These are phyloP conservation scores for Fusarium papillatum DNA, from an alignment of 2,329 filamentous ascomycete genomes.

Conservation along the genomic window DNA sequence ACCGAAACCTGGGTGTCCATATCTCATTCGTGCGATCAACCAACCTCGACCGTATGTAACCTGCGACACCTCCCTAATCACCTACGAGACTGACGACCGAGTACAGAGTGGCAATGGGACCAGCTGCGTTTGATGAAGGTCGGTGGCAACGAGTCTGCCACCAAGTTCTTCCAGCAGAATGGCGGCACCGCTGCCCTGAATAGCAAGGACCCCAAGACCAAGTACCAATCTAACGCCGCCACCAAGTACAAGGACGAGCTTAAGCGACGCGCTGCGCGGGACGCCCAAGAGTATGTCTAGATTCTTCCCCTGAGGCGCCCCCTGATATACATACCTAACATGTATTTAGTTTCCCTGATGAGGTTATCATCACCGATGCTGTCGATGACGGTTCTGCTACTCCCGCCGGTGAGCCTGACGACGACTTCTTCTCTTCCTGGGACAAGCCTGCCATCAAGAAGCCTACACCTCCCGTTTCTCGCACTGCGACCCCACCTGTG, in stretches of 20 bases:
- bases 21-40: constrained; percentile 99
- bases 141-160: constrained; percentile 97
- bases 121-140: constrained; percentile 98
- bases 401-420: constrained; percentile 86
- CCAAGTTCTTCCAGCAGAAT: constrained; percentile 98
- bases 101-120: constrained; percentile 96
- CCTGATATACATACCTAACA: constrained; percentile 40
- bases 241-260: constrained; percentile 99
- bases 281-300: constrained; percentile 82
- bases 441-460: constrained; percentile 98
- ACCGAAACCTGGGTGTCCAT: constrained; percentile 97
- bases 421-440: constrained; percentile 99
- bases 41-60: constrained; percentile 91
- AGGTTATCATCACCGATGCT: constrained; percentile 87
- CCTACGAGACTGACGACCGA: constrained; percentile 30
- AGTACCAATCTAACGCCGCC: constrained; percentile 94
- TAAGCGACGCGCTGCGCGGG: constrained; percentile 84
- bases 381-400: constrained; percentile 78
- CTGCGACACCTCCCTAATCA: background rate
- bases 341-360: constrained; percentile 77
- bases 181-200: constrained; percentile 93
- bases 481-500: constrained; percentile 87
- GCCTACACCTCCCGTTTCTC: constrained; percentile 92
- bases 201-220: constrained; percentile 97
- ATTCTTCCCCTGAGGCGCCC: constrained; percentile 1